Base-by-base conservation (phyloP, 2,329 filamentous ascomycete species). In the Fusarium sp. region DNA sequence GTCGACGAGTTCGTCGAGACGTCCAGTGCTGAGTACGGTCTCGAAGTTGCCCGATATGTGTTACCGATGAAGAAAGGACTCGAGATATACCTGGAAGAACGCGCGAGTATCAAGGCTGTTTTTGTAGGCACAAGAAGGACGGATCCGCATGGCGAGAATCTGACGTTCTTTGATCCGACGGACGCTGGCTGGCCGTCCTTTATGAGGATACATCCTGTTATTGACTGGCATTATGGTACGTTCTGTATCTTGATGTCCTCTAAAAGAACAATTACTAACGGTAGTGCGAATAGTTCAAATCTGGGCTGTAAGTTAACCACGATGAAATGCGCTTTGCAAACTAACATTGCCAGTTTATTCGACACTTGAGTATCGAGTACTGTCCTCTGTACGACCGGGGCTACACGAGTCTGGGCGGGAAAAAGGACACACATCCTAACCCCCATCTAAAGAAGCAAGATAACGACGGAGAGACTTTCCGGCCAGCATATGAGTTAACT, bases 331-430 rank as follows among this genome's bases (percentile, higher is more conserved):
- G 30, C 40, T 10, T 15, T 43, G 15, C 17, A 19, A 9, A 46
- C 72, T 75, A 61, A 73, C 65, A 42, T 40, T 6, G 1, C 4
- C n/a, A 93, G 90, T 96, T 96, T 76, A 91, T 96, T 64, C 87
- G 91, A 28, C 89, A 91, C 73, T 81, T 98, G 28, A 85, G 88
- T 2, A 89, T 98, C 26, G 89, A 90, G 7, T 99, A 97, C 76
- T 98, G 96, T 78, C 81, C 83, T 12, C 83, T 99, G 24, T 99
- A 99, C 78, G 93, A 97, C 76, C 83, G 68, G 45, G 95, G 95
- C 11, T 97, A 96, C 79, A 97, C 96, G 4, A 95, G 91, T 67
- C 83, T 99, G n/a, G 96, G 96, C 20, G 95, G 96, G 4, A 93
- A 89, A 23, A 89, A 88, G 56, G 93, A 99, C 79, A 99, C 96